Base-by-base conservation (phyloP, 2,329 filamentous ascomycete species). In the Xylariomycetidae sp. region DNA sequence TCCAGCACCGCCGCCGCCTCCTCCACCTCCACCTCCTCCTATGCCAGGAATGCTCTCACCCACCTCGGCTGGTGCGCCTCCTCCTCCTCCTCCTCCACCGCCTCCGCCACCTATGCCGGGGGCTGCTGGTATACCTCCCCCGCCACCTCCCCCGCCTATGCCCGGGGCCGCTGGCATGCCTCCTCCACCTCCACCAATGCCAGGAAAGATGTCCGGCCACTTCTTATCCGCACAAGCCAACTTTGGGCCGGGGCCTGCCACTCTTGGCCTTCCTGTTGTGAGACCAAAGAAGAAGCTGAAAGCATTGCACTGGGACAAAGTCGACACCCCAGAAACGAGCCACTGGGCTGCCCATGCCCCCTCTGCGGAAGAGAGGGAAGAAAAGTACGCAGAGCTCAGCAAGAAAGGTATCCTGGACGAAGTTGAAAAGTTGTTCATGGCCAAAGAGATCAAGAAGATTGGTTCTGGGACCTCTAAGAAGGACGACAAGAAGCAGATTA, bases 211-310 rank as follows among this genome's bases (percentile, higher is more conserved):
- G 43, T 80, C 83, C 36, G 86, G 86, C 6, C 82, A 87, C 42
- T 96, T 85, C 65, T 64, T 95, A 42, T 73, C 80, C 30, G 76
- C 82, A 44, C 70, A 77, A 45, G 69, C 73, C 19, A 68, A 69
- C 37, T 74, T 76, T 40, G 63, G 67, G 14, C 57, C 72, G 5
- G 55, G 72, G 11, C 64, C 78, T 15, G 74, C 77, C 14, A 74
- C 77, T 6, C 70, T 87, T 47, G 79, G 82, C 27, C 65, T 94
- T 50, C 82, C 87, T 22, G 85, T 88, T 40, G 86, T 88, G 33
- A 74, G 90, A 49, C 88, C 92, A 15, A 97, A 96, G 77, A 97
- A 95, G 80, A 98, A 97, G 72, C 87, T 98, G 62, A 98, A 98
- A 78, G 90, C 90, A 38, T 74, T 98, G 48, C 92, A 98, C 67